A percentile compares a stretch with the other conserved stretches of the same genome.
These are phyloP conservation scores for Phylloporus scabripes DNA, from an alignment of 768 basidiomycete species.

Conservation along the genomic window DNA sequence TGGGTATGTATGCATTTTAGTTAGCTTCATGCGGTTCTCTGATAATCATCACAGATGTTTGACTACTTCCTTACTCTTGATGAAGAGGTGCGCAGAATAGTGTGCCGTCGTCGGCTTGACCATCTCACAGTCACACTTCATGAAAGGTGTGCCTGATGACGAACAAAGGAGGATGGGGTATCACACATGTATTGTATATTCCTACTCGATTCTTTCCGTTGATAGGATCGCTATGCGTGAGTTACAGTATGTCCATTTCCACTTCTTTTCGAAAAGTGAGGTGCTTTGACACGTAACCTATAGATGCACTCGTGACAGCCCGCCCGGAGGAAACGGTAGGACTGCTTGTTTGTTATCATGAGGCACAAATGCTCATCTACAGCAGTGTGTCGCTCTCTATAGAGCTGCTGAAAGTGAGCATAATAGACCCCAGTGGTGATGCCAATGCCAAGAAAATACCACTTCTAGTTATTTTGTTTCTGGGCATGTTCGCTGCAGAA, in stretches of 20 bases:
- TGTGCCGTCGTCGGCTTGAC: neutral
- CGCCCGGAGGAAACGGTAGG: neutral
- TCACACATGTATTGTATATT: conserved; percentile 7
- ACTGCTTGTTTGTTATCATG: neutral
- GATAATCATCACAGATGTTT: neutral
- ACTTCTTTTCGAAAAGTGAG: neutral
- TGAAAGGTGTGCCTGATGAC: conserved; percentile 6
- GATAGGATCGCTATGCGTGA: conserved; percentile 3
- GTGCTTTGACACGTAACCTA: neutral
- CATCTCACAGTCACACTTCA: neutral
- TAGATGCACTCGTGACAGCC: conserved; percentile 2
- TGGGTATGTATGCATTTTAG: conserved; percentile 1
- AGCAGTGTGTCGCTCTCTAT: conserved; percentile 7
- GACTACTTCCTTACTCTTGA: conserved; percentile 11
- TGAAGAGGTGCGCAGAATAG: conserved; percentile 5
- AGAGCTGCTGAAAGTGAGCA: conserved; percentile 6
- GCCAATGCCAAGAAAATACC: neutral
- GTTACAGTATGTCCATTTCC: conserved; percentile 2
- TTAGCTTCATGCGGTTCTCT: neutral
- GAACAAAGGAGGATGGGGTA: conserved; percentile 1
- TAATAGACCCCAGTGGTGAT: neutral
- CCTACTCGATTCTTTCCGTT: conserved; percentile 9
- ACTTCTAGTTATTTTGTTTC: conserved; percentile 3
- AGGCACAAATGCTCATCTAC: neutral
- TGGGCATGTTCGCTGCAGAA: conserved; percentile 8